A percentile compares a stretch with the other conserved stretches of the same genome.
Evolutionary conservation across 192 early-diverging fungal genomes (phyloP).

Genomic region (Kickxella alabastrina): DNA sequence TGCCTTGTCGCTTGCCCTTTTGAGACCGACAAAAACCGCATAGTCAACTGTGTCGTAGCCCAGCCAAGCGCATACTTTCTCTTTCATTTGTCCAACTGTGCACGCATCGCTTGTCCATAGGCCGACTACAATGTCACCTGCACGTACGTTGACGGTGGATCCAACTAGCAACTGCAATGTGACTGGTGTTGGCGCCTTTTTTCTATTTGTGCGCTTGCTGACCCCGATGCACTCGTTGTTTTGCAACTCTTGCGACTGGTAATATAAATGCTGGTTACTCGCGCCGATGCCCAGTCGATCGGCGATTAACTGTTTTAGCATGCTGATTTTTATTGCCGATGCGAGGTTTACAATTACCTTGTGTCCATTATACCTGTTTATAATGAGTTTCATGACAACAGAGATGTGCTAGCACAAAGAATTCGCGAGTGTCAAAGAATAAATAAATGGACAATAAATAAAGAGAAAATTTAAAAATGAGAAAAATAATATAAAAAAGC

Average conservation of each 20-base stretch:
- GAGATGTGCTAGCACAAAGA: too few species aligned
- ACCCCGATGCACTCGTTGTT: conserved; percentile 2
- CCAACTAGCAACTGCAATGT: not conserved
- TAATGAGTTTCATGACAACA: not conserved
- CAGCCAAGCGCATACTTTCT: not conserved
- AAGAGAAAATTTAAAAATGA: too few species aligned
- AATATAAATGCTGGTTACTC: not conserved
- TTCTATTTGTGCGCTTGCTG: not conserved
- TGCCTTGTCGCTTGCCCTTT: not conserved
- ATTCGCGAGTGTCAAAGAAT: too few species aligned
- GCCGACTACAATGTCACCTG: not conserved
- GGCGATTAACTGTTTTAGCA: not conserved
- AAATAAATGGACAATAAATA: too few species aligned
- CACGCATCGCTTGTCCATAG: not conserved
- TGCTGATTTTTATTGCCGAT: conserved; percentile 1
- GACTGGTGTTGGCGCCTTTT: not conserved
- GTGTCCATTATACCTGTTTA: not conserved
- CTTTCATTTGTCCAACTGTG: conserved; percentile 3
- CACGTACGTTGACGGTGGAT: not conserved
- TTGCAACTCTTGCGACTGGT: not conserved
- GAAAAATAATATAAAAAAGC: not conserved
- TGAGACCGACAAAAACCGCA: not conserved
- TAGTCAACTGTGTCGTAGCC: not conserved
- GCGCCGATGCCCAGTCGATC: not conserved
- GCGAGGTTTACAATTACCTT: not conserved